phyloP scores from a whole-genome alignment of 495 filamentous ascomycete species.

The Trypethelium eluteriae region DNA sequence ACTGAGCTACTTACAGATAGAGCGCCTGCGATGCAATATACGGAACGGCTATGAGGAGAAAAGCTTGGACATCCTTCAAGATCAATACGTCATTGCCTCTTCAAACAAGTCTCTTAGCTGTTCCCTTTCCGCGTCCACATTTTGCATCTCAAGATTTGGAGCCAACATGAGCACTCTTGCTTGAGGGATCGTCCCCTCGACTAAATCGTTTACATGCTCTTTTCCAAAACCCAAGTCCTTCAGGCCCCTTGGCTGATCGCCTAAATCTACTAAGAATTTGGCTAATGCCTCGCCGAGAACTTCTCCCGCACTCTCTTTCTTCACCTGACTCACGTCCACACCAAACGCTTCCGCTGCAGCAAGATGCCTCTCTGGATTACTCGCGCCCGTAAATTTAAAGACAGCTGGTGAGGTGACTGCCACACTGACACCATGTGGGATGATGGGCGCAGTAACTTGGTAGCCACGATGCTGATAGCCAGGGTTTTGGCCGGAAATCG shows the following conservation, averaged over 20 bases:
- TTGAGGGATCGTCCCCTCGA: constrained; percentile 93
- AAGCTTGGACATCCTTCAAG: not conserved
- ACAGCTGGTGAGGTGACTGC: constrained; percentile 92
- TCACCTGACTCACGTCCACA: constrained; percentile 77
- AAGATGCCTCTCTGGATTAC: constrained; percentile 85
- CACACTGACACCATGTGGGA: constrained; percentile 91
- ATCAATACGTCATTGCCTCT: constrained; percentile 55
- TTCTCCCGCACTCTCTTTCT: constrained; percentile 77
- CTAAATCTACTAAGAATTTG: constrained; percentile 70
- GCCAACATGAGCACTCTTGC: constrained; percentile 84
- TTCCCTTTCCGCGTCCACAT: constrained; percentile 58
- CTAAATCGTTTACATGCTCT: constrained; percentile 67
- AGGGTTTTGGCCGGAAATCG: constrained; percentile 87
- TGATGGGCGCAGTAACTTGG: constrained; percentile 62
- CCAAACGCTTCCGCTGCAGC: constrained; percentile 85
- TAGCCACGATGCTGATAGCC: constrained; percentile 85
- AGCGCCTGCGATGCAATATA: not conserved
- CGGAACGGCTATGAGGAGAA: not conserved
- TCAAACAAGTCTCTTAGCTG: constrained; percentile 57
- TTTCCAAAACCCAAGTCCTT: constrained; percentile 71
- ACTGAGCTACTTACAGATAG: not conserved
- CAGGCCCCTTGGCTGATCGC: constrained; percentile 83
- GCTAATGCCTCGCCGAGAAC: constrained; percentile 74
- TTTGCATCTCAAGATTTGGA: constrained; percentile 61
- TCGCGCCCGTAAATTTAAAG: constrained; percentile 83